Evolutionary conservation across 2,329 filamentous ascomycete genomes (phyloP).

Genomic region (Aspergillus latus): DNA sequence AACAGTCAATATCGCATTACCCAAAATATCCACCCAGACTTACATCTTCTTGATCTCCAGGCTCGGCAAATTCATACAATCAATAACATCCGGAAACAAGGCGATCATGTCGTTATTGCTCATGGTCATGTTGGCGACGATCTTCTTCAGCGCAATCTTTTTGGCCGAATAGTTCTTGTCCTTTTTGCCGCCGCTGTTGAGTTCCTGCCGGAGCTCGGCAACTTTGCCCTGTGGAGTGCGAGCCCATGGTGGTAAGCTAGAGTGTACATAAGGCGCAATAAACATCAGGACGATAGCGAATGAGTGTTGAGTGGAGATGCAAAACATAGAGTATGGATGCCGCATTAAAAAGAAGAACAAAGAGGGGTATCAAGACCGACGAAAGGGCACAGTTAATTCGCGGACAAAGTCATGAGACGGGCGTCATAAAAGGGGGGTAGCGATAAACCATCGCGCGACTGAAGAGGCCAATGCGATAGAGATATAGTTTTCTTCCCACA

Average conservation of each 20-base stretch:
- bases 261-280: slow-evolving; percentile 25
- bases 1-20: not conserved
- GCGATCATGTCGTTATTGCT: slow-evolving; percentile 99
- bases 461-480: slow-evolving; percentile 19
- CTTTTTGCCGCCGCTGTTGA: slow-evolving; percentile 93
- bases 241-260: slow-evolving; percentile 37
- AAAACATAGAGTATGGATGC: not conserved
- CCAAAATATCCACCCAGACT: slow-evolving; percentile 10
- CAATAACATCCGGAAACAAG: slow-evolving; percentile 91
- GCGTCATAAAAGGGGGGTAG: slow-evolving; percentile 12
- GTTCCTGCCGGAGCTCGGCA: slow-evolving; percentile 89
- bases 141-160: slow-evolving; percentile 98
- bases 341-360: slow-evolving; percentile 13
- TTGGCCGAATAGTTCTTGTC: slow-evolving; percentile 94
- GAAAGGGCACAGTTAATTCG: slow-evolving; percentile 6
- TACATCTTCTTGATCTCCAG: slow-evolving; percentile 99
- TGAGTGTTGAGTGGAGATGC: not conserved
- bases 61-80: slow-evolving; percentile 90
- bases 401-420: slow-evolving; percentile 3
- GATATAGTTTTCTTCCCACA: slow-evolving; percentile 38
- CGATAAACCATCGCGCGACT: slow-evolving; percentile 12
- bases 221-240: slow-evolving; percentile 83
- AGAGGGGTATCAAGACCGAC: slow-evolving; percentile 11
- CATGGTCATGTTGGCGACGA: slow-evolving; percentile 99
- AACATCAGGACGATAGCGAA: slow-evolving; percentile 32